phyloP scores from a whole-genome alignment of 768 basidiomycete species.

The Termitomyces sp. region DNA sequence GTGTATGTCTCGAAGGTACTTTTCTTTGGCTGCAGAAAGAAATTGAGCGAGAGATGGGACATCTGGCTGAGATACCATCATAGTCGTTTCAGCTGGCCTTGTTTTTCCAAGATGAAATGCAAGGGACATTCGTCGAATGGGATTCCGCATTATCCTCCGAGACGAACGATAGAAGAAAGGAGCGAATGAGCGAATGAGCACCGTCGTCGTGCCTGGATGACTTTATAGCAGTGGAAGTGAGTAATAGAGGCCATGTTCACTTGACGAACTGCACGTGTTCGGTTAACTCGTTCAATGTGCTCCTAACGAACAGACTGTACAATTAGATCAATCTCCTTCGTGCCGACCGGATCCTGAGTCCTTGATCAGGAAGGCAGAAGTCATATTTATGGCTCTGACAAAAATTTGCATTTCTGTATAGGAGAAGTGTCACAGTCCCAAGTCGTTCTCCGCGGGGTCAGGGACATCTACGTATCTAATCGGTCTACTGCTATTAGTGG shows the following conservation, averaged over 20 bases:
- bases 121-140: slow-evolving; percentile 32
- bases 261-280: background rate
- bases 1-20: slow-evolving; percentile 54
- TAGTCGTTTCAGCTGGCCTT: slow-evolving; percentile 9
- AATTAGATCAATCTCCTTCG: too few species aligned
- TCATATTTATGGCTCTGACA: too few species aligned
- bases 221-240: slow-evolving; percentile 7
- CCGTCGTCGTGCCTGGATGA: slow-evolving; percentile 2
- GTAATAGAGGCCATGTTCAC: background rate
- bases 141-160: slow-evolving; percentile 18
- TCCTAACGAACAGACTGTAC: too few species aligned
- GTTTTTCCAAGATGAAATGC: slow-evolving; percentile 25
- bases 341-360: too few species aligned
- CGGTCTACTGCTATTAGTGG: too few species aligned
- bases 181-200: background rate
- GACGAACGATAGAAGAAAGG: background rate
- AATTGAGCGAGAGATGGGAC: slow-evolving; percentile 23
- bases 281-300: too few species aligned
- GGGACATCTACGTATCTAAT: too few species aligned
- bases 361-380: too few species aligned
- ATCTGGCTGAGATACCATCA: slow-evolving; percentile 5
- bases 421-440: too few species aligned
- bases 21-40: slow-evolving; percentile 39
- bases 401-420: too few species aligned
- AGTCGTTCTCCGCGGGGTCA: too few species aligned